phyloP scores from a whole-genome alignment of 2,329 filamentous ascomycete genomes.

The Diaporthe ilicicola region DNA sequence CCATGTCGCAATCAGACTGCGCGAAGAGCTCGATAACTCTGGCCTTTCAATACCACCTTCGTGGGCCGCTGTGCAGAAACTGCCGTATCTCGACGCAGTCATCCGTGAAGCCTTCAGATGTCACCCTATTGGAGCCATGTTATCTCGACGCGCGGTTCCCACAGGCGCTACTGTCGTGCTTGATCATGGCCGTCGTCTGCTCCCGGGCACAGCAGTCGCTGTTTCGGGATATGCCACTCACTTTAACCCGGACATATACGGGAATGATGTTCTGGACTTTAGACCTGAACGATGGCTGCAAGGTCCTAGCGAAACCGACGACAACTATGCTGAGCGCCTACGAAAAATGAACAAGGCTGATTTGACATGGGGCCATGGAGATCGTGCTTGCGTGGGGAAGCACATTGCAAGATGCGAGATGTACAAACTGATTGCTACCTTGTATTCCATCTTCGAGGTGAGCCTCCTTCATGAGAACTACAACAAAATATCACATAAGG shows the following conservation, averaged over 20 bases:
- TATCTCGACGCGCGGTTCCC: neutral
- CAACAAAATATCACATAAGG: neutral
- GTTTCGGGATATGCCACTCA: neutral
- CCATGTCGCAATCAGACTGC: neutral
- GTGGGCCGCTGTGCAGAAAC: neutral
- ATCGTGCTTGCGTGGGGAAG: neutral
- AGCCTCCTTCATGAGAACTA: neutral
- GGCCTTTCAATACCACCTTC: neutral
- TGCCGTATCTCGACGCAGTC: constrained; percentile 7
- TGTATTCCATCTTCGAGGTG: neutral
- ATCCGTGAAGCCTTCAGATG: neutral
- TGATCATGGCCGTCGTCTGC: neutral
- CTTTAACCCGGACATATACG: neutral
- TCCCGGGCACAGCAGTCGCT: neutral
- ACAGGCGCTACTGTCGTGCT: neutral
- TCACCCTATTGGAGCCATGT: neutral
- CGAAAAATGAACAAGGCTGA: neutral
- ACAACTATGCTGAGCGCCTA: neutral
- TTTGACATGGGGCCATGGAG: neutral
- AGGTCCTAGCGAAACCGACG: neutral
- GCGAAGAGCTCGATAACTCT: constrained; percentile 1
- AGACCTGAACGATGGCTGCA: constrained; percentile 1
- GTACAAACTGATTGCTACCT: neutral
- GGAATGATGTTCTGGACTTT: neutral
- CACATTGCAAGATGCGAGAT: neutral